A percentile compares a stretch with the other conserved stretches of the same genome.
Evolutionary conservation across 1,284 basidiomycete genomes (phyloP).

Genomic region (Ustilago loliicola): DNA sequence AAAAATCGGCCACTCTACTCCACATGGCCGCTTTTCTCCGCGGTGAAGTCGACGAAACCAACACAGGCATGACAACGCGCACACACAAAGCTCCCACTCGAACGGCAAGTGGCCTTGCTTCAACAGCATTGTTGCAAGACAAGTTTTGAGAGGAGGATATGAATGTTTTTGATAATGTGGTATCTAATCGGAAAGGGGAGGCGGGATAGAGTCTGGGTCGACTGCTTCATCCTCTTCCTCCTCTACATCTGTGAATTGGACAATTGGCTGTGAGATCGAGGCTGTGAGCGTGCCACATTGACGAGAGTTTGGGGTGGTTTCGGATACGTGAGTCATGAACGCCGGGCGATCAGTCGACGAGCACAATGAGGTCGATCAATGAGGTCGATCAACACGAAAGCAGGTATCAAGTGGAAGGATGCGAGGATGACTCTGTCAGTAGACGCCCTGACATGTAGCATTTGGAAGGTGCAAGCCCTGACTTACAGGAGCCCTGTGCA

Average conservation of each 20-base stretch:
- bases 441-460: background rate
- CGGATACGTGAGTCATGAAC: background rate
- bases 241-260: constrained; percentile 44
- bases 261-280: constrained; percentile 46
- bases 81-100: background rate
- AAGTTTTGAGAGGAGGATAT: background rate
- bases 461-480: background rate
- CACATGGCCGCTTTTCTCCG: constrained; percentile 10
- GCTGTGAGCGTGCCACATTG: constrained; percentile 11
- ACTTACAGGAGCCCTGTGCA: constrained; percentile 42
- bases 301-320: background rate
- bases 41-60: background rate
- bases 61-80: background rate
- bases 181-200: constrained; percentile 32
- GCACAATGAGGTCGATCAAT: background rate
- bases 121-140: background rate
- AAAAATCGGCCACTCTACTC: constrained; percentile 5
- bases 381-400: no score
- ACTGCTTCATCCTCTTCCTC: constrained; percentile 40
- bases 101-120: background rate
- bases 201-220: constrained; percentile 38
- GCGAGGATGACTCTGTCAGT: background rate
- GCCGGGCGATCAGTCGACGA: background rate
- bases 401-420: background rate
- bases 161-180: background rate